A percentile compares a stretch with the other conserved stretches of the same genome.
Conservation (phyloP, 2,329 filamentous ascomycete species). For the Cordyceps farinosa region DNA sequence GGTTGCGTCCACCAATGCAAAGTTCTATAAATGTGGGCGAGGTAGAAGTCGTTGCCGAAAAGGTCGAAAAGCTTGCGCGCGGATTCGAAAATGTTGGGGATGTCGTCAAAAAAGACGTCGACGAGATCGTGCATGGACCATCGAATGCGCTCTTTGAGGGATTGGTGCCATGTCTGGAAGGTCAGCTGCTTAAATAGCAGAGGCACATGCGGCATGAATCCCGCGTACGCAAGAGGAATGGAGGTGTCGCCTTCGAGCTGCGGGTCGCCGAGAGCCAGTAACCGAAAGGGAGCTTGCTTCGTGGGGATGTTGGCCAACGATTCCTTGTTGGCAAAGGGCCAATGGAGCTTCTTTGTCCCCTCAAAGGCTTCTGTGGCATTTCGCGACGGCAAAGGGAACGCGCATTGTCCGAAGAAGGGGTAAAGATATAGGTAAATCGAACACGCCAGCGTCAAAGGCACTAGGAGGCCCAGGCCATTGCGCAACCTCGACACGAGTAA, state of each 20-base stretch:
- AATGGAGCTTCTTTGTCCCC: slow-evolving; percentile 40
- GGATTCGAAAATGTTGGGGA: slow-evolving; percentile 63
- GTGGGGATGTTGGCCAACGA: slow-evolving; percentile 24
- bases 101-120: slow-evolving; percentile 63
- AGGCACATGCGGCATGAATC: slow-evolving; percentile 52
- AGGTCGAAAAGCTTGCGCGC: slow-evolving; percentile 80
- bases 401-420: slow-evolving; percentile 74
- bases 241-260: slow-evolving; percentile 91
- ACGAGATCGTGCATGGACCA: slow-evolving; percentile 55
- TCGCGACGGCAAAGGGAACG: slow-evolving; percentile 61
- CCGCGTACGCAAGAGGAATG: slow-evolving; percentile 58
- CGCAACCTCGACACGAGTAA: slow-evolving; percentile 51
- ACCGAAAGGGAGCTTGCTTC: slow-evolving; percentile 68
- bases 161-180: slow-evolving; percentile 43
- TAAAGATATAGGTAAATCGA: slow-evolving; percentile 85
- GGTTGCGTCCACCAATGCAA: slow-evolving; percentile 80
- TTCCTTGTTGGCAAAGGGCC: slow-evolving; percentile 31
- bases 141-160: slow-evolving; percentile 50
- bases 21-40: slow-evolving; percentile 86
- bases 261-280: slow-evolving; percentile 85
- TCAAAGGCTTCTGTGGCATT: slow-evolving; percentile 33
- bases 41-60: slow-evolving; percentile 89
- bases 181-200: slow-evolving; percentile 45
- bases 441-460: slow-evolving; percentile 63
- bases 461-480: slow-evolving; percentile 51